These are phyloP conservation scores for Cyclostephanos invisitatus DNA, from an alignment of 108 stramenopile genomes.

Conservation along the genomic window DNA sequence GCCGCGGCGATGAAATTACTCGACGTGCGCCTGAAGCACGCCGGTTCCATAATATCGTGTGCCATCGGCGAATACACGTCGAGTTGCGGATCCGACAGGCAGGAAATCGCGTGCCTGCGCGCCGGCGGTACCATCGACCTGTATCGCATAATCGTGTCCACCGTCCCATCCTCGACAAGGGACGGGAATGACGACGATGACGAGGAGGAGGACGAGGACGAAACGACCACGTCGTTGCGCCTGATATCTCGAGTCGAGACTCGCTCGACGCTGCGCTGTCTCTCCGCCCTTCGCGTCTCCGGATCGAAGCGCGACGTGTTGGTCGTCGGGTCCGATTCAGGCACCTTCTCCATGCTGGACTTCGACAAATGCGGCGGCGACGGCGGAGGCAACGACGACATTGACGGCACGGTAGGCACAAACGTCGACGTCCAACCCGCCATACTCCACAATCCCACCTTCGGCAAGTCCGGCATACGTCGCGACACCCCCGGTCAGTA, in stretches of 20 bases:
- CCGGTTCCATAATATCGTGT: constrained; percentile 57
- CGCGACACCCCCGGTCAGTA: constrained; percentile 97
- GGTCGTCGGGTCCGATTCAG: constrained; percentile 90
- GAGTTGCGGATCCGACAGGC: constrained; percentile 15
- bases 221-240: constrained; percentile 51
- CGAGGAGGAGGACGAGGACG: constrained; percentile 58
- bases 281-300: constrained; percentile 73
- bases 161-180: no score
- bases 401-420: no score
- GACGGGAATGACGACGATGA: constrained; percentile 13
- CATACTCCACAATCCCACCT: constrained; percentile 30
- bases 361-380: constrained; percentile 53
- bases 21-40: constrained; percentile 75
- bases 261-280: constrained; percentile 69
- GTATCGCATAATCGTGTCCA: constrained; percentile 48
- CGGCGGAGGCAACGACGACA: no score
- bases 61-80: constrained; percentile 72
- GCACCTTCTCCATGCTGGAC: constrained; percentile 82
- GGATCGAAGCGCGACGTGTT: constrained; percentile 90
- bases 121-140: constrained; percentile 80
- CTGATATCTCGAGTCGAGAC: constrained; percentile 72
- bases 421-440: background rate
- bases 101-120: constrained; percentile 66
- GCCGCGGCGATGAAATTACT: constrained; percentile 66
- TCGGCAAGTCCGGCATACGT: constrained; percentile 82